A percentile compares a stretch with the other conserved stretches of the same genome.
These are phyloP conservation scores for Cyanophora paradoxa DNA, from an alignment of 78 protist genomes.

Conservation along the genomic window DNA sequence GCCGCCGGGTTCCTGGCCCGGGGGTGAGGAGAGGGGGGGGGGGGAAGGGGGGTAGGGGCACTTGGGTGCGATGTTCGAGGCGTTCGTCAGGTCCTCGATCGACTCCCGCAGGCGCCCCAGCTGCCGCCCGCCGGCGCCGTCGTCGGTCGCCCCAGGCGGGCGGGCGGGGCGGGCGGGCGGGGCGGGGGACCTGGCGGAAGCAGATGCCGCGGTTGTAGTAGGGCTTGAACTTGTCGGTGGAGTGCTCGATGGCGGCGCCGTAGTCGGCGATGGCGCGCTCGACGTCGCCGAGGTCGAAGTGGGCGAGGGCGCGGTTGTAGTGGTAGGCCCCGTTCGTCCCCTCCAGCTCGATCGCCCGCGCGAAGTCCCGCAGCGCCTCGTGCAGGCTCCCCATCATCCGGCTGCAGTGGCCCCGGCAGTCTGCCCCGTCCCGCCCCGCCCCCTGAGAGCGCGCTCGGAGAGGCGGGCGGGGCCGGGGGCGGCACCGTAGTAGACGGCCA, in stretches of 20 bases:
- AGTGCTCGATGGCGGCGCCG: slow-evolving; percentile 1
- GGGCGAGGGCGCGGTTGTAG: neutral
- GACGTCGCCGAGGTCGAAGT: neutral
- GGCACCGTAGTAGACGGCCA: neutral
- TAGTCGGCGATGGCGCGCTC: slow-evolving; percentile 2
- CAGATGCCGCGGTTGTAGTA: slow-evolving; percentile 15
- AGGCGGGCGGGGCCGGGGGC: too few relatives aligned
- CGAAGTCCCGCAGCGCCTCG: neutral
- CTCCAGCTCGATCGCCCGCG: neutral
- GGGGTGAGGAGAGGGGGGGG: too few relatives aligned
- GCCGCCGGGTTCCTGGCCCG: neutral
- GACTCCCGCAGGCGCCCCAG: neutral
- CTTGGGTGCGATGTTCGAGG: neutral
- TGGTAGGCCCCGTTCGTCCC: neutral
- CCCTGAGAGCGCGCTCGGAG: too few relatives aligned
- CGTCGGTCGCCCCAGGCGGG: too few relatives aligned
- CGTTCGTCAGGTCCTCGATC: neutral
- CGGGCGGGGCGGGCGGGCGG: too few relatives aligned
- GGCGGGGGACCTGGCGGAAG: neutral
- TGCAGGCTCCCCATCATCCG: neutral
- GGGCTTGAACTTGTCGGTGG: neutral
- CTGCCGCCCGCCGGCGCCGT: too few relatives aligned
- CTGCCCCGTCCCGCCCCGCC: too few relatives aligned
- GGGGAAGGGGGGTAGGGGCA: too few relatives aligned
- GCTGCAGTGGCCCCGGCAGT: neutral